A percentile compares a stretch with the other conserved stretches of the same genome.
These are phyloP conservation scores for Biscogniauxia mediterranea DNA, from an alignment of 2,329 filamentous ascomycete species.

Conservation along the genomic window DNA sequence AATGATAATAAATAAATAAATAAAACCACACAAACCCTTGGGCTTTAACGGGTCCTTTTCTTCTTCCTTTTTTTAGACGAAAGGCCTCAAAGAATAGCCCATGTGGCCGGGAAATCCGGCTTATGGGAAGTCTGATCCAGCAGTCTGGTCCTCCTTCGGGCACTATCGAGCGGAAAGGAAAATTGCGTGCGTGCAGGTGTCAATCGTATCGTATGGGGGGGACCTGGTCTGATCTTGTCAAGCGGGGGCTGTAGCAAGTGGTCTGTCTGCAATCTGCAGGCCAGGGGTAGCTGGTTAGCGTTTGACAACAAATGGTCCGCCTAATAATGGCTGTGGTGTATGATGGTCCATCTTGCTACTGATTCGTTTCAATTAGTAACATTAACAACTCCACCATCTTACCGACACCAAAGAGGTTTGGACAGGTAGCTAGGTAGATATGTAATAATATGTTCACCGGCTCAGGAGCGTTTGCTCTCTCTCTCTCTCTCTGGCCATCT, in stretches of 20 bases:
- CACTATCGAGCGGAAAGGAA: conserved; percentile 27
- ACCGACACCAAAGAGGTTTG: conserved; percentile 6
- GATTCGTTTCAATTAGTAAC: conserved; percentile 19
- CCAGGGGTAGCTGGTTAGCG: conserved; percentile 21
- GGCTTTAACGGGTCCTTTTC: not conserved
- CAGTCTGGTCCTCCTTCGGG: conserved; percentile 19
- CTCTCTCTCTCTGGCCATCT: not conserved
- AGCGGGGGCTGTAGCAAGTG: conserved; percentile 9
- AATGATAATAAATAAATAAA: too few relatives aligned
- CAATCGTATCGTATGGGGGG: conserved; percentile 3
- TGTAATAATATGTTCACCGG: not conserved
- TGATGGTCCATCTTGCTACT: conserved; percentile 13
- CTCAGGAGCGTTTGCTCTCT: not conserved
- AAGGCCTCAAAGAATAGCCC: not conserved
- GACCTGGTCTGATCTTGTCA: conserved; percentile 1
- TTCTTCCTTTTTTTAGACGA: not conserved
- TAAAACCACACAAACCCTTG: not conserved
- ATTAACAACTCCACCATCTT: conserved; percentile 14
- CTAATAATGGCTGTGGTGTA: conserved; percentile 6
- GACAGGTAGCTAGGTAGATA: not conserved
- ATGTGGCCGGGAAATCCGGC: conserved; percentile 14
- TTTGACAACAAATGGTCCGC: conserved; percentile 16
- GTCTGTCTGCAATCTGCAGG: conserved; percentile 14
- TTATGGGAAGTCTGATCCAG: conserved; percentile 24
- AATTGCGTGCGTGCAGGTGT: conserved; percentile 29